Evolutionary conservation across 2,329 filamentous ascomycete species (phyloP), one percentile per base, ranked within the genome.

Genomic region (Ophiostoma australiae): DNA sequence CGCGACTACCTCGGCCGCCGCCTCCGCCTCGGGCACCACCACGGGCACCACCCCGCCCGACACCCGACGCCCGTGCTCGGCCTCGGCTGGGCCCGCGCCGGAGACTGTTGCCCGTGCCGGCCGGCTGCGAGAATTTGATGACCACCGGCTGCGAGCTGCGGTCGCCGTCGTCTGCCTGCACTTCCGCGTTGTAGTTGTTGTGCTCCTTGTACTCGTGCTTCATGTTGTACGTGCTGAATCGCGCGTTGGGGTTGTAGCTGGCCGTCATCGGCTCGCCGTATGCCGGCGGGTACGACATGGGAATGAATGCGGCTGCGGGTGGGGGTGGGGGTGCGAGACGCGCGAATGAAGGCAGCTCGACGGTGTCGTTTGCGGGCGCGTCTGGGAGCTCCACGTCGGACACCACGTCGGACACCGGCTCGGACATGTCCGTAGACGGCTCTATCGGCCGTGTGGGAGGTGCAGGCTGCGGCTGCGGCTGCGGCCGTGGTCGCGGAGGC

Each of bases 1-100:
- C 73, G 1, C 69, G 55, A 3, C 69, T 74, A 11, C 33, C 71
- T 69, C 63, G 67, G 27, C 67, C 73, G 67, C 73, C 76, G 70
- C 72, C 71, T 23, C 72, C 76, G 70, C 72, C 71, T 23, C 72
- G 69, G 4, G 55, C 70, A 20, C 44, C 20, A 20, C 33, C 69
- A 17, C 68, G 8, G 3, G 39, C 61, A 7, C 35, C 23, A 48
- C 61, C 13, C 39, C 70, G 10, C 70, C 69, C 4, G 10, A 13
- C 52, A 58, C 52, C 68, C 20, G 65, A 65, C 27, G 63, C 70
- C 1, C 71, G 58, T 20, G 33, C 52, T 27, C 68, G 2, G 39
- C 69, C 58, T 4, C 71, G 69, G 23, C 67, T 65, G 2, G 69
- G 67, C 6, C 63, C 52, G n/a, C 48, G 39, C 4, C 71, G 71